Conservation (phyloP, 257 asterid genomes). For the Lycium ferocissimum region DNA sequence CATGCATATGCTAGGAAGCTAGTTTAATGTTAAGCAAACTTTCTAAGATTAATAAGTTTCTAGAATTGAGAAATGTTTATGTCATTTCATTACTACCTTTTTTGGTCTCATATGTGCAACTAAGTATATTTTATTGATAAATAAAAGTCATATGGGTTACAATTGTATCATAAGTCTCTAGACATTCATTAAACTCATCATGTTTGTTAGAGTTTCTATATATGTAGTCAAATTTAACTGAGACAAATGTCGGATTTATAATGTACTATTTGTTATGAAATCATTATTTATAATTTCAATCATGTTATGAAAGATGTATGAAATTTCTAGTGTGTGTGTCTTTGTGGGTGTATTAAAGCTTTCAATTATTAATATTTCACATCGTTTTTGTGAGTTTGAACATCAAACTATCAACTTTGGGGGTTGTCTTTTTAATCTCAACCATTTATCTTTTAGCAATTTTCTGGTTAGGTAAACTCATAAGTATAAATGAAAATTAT, state of each 20-base stretch:
- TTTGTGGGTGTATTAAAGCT: neutral
- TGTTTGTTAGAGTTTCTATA: neutral
- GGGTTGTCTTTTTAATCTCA: neutral
- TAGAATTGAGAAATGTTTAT: neutral
- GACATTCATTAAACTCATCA: neutral
- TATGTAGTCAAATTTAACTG: constrained; percentile 16
- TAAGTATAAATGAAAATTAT: neutral
- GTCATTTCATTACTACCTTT: neutral
- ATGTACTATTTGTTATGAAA: neutral
- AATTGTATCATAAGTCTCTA: constrained; percentile 10
- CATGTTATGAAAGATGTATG: neutral
- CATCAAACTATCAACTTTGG: neutral
- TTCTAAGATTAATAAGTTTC: neutral
- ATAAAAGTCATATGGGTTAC: neutral
- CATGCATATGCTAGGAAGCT: constrained; percentile 13
- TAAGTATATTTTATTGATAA: neutral
- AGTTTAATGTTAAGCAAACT: neutral
- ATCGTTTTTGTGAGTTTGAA: neutral
- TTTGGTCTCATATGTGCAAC: constrained; percentile 3
- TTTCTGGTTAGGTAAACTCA: neutral
- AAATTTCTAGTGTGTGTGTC: neutral
- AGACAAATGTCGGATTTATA: neutral
- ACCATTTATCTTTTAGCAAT: neutral
- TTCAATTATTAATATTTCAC: neutral
- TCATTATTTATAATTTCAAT: neutral